phyloP scores from a whole-genome alignment of 1,284 basidiomycete species.

The Apiotrichum akiyoshidainum region DNA sequence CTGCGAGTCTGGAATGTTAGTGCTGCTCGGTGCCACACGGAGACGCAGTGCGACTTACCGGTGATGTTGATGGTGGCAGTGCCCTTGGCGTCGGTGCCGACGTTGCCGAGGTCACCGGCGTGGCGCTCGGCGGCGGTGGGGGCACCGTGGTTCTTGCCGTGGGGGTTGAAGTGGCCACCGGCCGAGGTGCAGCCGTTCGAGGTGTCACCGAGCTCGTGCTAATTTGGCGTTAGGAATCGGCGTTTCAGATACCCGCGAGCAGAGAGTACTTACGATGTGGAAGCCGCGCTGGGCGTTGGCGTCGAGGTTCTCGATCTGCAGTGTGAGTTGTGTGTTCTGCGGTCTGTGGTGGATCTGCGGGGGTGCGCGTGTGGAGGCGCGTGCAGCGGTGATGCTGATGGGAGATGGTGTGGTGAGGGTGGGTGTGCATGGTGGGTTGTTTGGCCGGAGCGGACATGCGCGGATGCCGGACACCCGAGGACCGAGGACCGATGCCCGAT shows the following conservation, averaged over 20 bases:
- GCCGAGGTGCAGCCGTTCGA: conserved; percentile 65
- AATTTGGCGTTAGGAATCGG: no score
- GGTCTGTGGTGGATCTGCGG: no score
- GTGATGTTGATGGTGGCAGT: conserved; percentile 59
- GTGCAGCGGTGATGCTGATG: no score
- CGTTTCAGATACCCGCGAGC: no score
- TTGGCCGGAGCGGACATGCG: no score
- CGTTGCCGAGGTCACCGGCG: conserved; percentile 70
- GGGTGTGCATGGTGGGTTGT: no score
- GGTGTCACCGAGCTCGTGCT: conserved; percentile 7
- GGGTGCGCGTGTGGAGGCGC: no score
- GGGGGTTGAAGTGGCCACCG: conserved; percentile 74
- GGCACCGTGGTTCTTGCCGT: conserved; percentile 61
- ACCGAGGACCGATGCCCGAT: no score
- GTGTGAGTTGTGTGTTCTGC: not conserved
- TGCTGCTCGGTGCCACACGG: not conserved
- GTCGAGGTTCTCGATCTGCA: conserved; percentile 59
- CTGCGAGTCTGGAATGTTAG: conserved; percentile 52
- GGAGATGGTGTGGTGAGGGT: no score
- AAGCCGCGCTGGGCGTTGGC: conserved; percentile 64
- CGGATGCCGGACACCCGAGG: no score
- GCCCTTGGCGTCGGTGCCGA: conserved; percentile 62
- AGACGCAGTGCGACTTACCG: conserved; percentile 21
- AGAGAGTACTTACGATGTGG: conserved; percentile 55
- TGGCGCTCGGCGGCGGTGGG: conserved; percentile 62